These are phyloP conservation scores for Acer yangbiense DNA, from an alignment of 345 rosid genomes.

Conservation along the genomic window DNA sequence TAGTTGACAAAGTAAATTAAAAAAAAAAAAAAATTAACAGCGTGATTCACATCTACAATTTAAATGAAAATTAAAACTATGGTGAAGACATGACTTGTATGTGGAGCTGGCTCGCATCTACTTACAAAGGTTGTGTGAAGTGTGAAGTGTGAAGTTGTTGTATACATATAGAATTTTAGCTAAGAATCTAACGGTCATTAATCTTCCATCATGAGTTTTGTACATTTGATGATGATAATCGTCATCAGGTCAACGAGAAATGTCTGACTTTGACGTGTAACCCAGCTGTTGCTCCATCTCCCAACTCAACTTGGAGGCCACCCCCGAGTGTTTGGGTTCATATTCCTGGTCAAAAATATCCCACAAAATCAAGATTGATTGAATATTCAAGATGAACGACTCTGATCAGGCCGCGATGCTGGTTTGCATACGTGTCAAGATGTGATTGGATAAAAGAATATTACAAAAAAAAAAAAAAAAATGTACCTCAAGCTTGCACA, in stretches of 20 bases:
- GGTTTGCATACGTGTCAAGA: background rate
- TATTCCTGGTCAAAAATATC: conserved; percentile 44
- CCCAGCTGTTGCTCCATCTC: conserved; percentile 67
- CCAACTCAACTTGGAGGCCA: conserved; percentile 59
- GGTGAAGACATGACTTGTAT: conserved; percentile 7
- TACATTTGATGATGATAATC: background rate
- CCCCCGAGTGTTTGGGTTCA: conserved; percentile 48
- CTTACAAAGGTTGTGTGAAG: conserved; percentile 9
- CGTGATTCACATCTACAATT: conserved; percentile 25
- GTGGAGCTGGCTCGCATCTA: conserved; percentile 24
- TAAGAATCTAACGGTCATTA: conserved; percentile 23
- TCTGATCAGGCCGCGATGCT: background rate
- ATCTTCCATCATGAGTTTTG: conserved; percentile 6
- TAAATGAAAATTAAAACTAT: conserved; percentile 12
- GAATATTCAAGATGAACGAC: background rate
- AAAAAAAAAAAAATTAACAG: conserved; percentile 9
- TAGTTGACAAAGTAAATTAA: conserved; percentile 10
- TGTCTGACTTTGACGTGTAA: conserved; percentile 49
- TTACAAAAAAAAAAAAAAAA: background rate
- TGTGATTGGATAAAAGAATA: background rate
- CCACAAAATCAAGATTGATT: background rate
- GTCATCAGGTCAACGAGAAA: conserved; percentile 45
- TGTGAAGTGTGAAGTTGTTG: background rate
- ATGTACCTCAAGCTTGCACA: conserved; percentile 71
- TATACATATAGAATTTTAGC: conserved; percentile 15